Evolutionary conservation across 306 rosid genomes (phyloP), one percentile per base, ranked within the genome.

Genomic region (Inga leiocalycina): DNA sequence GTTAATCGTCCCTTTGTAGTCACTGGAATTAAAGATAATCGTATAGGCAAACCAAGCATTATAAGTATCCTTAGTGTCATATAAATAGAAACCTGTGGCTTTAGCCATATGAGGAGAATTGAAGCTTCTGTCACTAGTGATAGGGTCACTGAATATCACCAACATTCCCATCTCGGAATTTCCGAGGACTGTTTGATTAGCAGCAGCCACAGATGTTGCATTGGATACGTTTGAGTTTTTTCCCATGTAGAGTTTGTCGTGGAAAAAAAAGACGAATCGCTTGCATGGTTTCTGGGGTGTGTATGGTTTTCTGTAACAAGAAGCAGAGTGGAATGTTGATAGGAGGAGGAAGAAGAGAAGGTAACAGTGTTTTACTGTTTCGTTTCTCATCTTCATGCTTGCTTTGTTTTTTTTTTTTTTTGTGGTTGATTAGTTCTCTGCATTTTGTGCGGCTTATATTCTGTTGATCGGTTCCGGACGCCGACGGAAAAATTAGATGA

Each of bases 31-130:
- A 86, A 91, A 91, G 32, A 87, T 88, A 75, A 91, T 84, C 0
- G 92, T 84, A 59, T 45, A 89, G 2, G 89, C 79, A 67, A 89
- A 87, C 91, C 92, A 89, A n/a, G 92, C 91, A 24, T 67, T 89
- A 35, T 81, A 80, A 13, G 20, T 12, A 12, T 78, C 65, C 75
- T 91, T 91, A 79, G 61, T 85, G 82, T 89, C 84, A 24, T 84
- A 91, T 74, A 89, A 87, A 75, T 80, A 89, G 85, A 89, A 91
- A 8, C 94, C 89, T 15, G 87, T 87, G 10, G 88, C 92, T 66
- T 52, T 77, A 3, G 87, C 89, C 13, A 74, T 79, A 0, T 80
- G 48, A 0, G 80, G 85, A n/a, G 92, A 87, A 22, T 27, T 74
- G 19, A 87, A 76, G 49, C 76, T 19, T 68, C 62, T 45, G 82